Evolutionary conservation across 2,329 filamentous ascomycete genomes (phyloP).

Genomic region (Cryphonectria japonica): DNA sequence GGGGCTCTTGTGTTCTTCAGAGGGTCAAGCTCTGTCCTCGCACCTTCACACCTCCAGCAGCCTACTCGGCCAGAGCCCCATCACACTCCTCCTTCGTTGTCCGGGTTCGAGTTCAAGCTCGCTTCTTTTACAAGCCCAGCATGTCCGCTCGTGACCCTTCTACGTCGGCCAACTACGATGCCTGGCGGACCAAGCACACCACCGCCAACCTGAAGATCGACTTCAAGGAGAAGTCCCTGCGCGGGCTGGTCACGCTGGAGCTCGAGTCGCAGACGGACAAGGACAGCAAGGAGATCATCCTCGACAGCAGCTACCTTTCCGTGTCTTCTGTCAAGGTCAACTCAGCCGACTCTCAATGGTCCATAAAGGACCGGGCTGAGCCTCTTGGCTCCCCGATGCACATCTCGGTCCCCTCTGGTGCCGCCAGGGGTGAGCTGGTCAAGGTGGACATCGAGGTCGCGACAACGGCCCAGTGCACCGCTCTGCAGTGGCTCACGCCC

Average conservation of each 20-base stretch:
- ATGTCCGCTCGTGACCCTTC: slow-evolving; percentile 74
- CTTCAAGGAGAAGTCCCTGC: slow-evolving; percentile 77
- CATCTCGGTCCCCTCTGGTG: slow-evolving; percentile 61
- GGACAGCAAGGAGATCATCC: slow-evolving; percentile 74
- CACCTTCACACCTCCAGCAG: slow-evolving; percentile 14
- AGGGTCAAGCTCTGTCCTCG: slow-evolving; percentile 20
- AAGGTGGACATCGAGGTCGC: slow-evolving; percentile 69
- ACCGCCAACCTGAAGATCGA: slow-evolving; percentile 80
- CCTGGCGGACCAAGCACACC: slow-evolving; percentile 84
- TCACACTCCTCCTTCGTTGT: not conserved
- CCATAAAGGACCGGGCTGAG: slow-evolving; percentile 68
- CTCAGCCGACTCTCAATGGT: slow-evolving; percentile 65
- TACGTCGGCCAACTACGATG: slow-evolving; percentile 89
- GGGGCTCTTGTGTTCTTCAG: slow-evolving; percentile 21
- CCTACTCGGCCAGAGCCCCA: slow-evolving; percentile 18
- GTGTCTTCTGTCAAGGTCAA: slow-evolving; percentile 74
- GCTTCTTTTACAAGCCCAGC: slow-evolving; percentile 34
- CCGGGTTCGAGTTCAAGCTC: slow-evolving; percentile 26
- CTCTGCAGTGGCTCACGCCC: slow-evolving; percentile 92
- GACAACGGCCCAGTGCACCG: slow-evolving; percentile 87
- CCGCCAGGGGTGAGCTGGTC: slow-evolving; percentile 55
- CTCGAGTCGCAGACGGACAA: slow-evolving; percentile 77
- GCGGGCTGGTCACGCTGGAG: slow-evolving; percentile 75
- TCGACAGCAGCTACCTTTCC: slow-evolving; percentile 86
- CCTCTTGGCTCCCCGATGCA: slow-evolving; percentile 76